Percentiles rank a stretch among this genome's conserved stretches.
These are phyloP conservation scores for Besnoitia besnoiti DNA, from an alignment of 169 alveolate genomes.

Conservation along the genomic window DNA sequence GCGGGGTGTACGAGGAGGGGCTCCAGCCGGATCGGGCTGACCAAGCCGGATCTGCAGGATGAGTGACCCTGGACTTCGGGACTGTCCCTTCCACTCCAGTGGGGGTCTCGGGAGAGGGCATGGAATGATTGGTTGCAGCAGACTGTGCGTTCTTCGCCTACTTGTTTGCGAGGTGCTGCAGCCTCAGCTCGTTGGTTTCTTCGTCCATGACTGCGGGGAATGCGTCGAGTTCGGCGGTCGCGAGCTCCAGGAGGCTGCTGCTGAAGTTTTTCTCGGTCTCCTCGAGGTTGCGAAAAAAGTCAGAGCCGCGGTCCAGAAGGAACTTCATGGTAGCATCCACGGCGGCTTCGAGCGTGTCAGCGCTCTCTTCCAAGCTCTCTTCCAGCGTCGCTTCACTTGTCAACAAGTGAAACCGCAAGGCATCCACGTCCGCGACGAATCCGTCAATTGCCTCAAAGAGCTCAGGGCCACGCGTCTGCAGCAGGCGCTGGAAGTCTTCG, in stretches of 20 bases:
- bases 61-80: too few relatives aligned
- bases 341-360: not conserved
- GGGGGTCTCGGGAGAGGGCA: too few relatives aligned
- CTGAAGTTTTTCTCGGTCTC: not conserved
- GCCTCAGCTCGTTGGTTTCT: not conserved
- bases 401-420: not conserved
- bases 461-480: not conserved
- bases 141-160: too few relatives aligned
- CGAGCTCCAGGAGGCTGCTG: not conserved
- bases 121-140: too few relatives aligned
- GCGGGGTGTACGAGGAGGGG: too few relatives aligned
- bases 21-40: too few relatives aligned
- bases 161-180: not conserved
- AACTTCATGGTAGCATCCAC: not conserved
- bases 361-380: not conserved
- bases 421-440: not conserved
- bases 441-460: not conserved
- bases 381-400: not conserved
- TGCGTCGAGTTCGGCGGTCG: not conserved
- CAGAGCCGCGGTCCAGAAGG: not conserved
- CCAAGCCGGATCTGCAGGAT: too few relatives aligned
- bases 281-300: not conserved
- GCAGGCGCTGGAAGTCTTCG: not conserved
- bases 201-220: conserved; percentile 9
- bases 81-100: too few relatives aligned